phyloP scores from a whole-genome alignment of 2,329 filamentous ascomycete genomes.

The Macrophomina pseudophaseolina region DNA sequence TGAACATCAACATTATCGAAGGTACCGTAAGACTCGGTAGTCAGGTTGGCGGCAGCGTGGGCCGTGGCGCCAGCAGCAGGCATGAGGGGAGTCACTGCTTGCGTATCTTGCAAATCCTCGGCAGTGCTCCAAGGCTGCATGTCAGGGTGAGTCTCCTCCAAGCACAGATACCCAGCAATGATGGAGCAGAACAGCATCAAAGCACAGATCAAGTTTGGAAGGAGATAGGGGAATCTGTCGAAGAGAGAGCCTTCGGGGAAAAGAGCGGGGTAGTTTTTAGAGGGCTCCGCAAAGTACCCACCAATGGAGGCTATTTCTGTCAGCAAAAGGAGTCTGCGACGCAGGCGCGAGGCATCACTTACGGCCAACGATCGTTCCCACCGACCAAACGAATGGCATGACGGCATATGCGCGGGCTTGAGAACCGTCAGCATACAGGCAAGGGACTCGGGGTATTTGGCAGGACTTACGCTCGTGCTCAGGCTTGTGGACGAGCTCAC shows the following conservation, averaged over 20 bases:
- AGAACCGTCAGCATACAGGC: constrained; percentile 27
- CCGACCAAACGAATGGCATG: constrained; percentile 93
- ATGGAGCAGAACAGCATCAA: constrained; percentile 78
- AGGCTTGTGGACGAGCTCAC: constrained; percentile 80
- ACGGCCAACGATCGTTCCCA: constrained; percentile 82
- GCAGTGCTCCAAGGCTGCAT: constrained; percentile 63
- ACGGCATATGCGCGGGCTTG: constrained; percentile 84
- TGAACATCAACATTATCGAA: constrained; percentile 65
- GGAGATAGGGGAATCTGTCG: constrained; percentile 79
- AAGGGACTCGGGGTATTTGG: not conserved
- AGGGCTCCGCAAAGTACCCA: constrained; percentile 81
- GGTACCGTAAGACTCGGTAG: constrained; percentile 80
- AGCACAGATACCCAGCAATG: constrained; percentile 75
- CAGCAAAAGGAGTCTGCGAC: constrained; percentile 28
- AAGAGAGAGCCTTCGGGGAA: constrained; percentile 76
- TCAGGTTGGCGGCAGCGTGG: constrained; percentile 73
- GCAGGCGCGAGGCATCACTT: constrained; percentile 29
- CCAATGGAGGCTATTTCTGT: constrained; percentile 71
- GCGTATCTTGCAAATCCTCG: constrained; percentile 45
- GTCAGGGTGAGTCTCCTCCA: constrained; percentile 89
- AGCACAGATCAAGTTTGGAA: constrained; percentile 88
- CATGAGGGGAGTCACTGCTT: constrained; percentile 74
- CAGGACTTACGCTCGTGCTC: constrained; percentile 78
- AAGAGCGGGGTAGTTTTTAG: constrained; percentile 70
- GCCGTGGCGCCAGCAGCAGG: constrained; percentile 76